Evolutionary conservation across 2,329 filamentous ascomycete species (phyloP).

Genomic region (Arthrinium puccinioides): DNA sequence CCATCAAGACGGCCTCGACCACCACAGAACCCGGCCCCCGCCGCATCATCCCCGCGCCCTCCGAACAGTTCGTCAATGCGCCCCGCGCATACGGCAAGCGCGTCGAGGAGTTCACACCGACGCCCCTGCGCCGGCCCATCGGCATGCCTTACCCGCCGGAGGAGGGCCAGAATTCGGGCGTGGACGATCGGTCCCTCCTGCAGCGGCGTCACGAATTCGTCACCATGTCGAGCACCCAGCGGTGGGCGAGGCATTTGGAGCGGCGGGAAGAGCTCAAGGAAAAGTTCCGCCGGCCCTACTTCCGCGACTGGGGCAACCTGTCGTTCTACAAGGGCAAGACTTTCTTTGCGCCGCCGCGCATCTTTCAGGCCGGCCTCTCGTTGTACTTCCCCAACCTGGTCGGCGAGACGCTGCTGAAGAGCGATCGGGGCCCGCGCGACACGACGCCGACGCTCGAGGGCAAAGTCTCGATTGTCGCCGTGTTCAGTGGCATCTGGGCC

Average conservation of each 20-base stretch:
- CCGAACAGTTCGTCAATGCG: conserved; percentile 39
- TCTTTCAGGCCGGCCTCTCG: conserved; percentile 75
- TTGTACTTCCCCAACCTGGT: conserved; percentile 91
- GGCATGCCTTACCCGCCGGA: conserved; percentile 69
- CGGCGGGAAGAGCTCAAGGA: conserved; percentile 71
- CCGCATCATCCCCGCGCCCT: conserved; percentile 28
- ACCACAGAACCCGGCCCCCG: conserved; percentile 10
- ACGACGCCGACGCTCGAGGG: conserved; percentile 71
- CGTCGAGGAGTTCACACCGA: conserved; percentile 48
- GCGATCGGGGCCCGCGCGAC: conserved; percentile 44
- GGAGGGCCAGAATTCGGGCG: conserved; percentile 73
- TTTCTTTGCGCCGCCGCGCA: conserved; percentile 75
- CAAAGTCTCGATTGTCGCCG: conserved; percentile 67
- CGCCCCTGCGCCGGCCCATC: conserved; percentile 64
- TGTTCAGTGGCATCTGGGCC: conserved; percentile 83
- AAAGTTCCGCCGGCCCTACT: conserved; percentile 81
- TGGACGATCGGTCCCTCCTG: conserved; percentile 58
- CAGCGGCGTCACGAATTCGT: conserved; percentile 75
- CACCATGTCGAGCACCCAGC: conserved; percentile 29
- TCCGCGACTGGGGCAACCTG: conserved; percentile 90
- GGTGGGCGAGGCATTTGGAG: conserved; percentile 72
- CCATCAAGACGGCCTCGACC: conserved; percentile 7
- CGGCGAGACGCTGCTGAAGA: conserved; percentile 66
- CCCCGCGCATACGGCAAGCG: conserved; percentile 53
- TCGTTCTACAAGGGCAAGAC: conserved; percentile 81